Percentiles rank a stretch among this genome's conserved stretches.
Conservation (phyloP, 2,329 filamentous ascomycete species). For the Exophiala lecanii-corni region DNA sequence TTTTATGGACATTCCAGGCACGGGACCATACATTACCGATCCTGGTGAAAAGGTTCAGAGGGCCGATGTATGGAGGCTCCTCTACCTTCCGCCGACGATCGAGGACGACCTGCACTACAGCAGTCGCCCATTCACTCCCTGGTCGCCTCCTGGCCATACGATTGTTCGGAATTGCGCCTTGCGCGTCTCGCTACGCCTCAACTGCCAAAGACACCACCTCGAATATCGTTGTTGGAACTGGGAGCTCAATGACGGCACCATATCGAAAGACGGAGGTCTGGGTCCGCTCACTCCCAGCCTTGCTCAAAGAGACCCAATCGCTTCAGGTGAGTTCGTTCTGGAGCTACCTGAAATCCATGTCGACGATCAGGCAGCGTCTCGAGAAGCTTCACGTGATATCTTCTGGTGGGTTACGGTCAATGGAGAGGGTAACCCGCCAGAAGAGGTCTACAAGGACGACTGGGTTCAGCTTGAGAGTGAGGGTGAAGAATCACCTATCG, state of each 20-base stretch:
- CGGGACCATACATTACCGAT: not conserved
- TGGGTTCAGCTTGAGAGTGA: too few species aligned
- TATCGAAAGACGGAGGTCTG: not conserved
- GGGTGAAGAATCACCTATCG: too few species aligned
- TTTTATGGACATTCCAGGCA: not conserved
- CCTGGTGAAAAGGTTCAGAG: not conserved
- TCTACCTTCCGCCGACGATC: not conserved
- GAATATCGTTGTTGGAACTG: not conserved
- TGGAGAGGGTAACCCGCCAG: too few species aligned
- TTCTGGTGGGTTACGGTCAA: too few species aligned
- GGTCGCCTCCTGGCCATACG: not conserved
- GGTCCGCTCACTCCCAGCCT: not conserved
- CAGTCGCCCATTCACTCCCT: not conserved
- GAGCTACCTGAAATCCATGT: too few species aligned
- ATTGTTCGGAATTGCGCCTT: not conserved
- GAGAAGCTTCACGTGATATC: too few species aligned
- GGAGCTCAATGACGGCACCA: not conserved
- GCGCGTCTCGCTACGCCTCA: not conserved
- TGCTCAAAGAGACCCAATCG: not conserved
- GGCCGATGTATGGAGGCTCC: not conserved
- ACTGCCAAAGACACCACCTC: not conserved
- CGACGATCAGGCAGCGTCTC: too few species aligned
- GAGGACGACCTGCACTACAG: not conserved
- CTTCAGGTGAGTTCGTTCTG: too few species aligned
- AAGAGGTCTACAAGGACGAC: too few species aligned